Evolutionary conservation across 345 rosid genomes (phyloP), one percentile per base, ranked within the genome.

Genomic region (Excoecaria agallocha): DNA sequence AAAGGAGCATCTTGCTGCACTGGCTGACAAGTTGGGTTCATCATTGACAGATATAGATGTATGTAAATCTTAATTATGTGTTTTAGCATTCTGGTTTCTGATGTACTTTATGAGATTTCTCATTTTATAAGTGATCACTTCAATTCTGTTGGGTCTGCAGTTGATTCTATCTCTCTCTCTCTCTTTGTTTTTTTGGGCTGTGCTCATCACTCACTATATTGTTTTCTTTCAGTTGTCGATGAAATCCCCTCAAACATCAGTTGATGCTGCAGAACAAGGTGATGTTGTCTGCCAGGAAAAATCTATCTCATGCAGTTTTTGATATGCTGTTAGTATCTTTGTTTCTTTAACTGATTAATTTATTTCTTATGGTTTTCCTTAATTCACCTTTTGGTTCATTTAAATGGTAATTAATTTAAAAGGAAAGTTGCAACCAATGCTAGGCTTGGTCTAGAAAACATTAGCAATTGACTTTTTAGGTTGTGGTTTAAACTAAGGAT

Each of bases 201-300:
- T n/a, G n/a, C n/a, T n/a, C n/a, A n/a, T n/a, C n/a, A n/a, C 84
- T 86, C 71, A 80, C 72, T 74, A 72, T 58, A 80, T 56, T 81
- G 41, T 80, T 73, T 45, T 63, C 75, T 88, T 82, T 79, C 98
- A 95, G 99, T 72, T 91, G 74, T 88, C 91, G 51, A 88, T 87
- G 81, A 88, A 85, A 82, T 88, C 94, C 72, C 82, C 84, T 6
- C 88, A 81, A 50, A 66, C 87, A 45, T 83, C 85, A 50, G 87
- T 83, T 86, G 96, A 89, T 77, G 84, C 89, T 81, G 90, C 89
- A 71, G 99, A 95, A 84, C 96, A 90, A 93, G 98, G 99, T 95
- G 88, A 89, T 86, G 81, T 83, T 87, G 85, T 79, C 70, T 84
- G 83, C 83, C 78, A 70, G 82, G 88, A 85, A 82, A 30, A 71